Percentiles rank a stretch among this genome's conserved stretches.
phyloP scores from a whole-genome alignment of 192 early-diverging fungal genomes.

The Obelidium mucronatum region DNA sequence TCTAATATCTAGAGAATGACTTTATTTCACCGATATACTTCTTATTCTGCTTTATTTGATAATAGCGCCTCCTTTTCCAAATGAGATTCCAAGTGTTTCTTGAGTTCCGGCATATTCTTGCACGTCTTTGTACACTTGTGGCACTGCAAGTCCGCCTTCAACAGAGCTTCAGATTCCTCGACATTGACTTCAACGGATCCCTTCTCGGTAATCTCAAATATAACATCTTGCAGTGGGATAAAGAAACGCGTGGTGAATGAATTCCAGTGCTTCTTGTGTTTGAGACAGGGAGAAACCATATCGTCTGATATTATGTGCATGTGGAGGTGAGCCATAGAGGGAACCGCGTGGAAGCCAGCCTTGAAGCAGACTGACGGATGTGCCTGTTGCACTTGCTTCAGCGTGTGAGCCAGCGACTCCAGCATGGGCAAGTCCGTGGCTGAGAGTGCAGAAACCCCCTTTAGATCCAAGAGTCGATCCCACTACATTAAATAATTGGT shows the following conservation, averaged over 20 bases:
- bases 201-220: conserved; percentile 38
- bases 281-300: conserved; percentile 56
- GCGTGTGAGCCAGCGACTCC: conserved; percentile 36
- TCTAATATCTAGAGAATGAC: too few relatives aligned
- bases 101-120: conserved; percentile 56
- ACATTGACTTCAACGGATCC: conserved; percentile 47
- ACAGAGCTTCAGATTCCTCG: conserved; percentile 36
- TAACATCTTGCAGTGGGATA: conserved; percentile 47
- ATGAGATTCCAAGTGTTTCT: conserved; percentile 49
- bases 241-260: conserved; percentile 72
- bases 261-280: conserved; percentile 70
- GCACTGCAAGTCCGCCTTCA: conserved; percentile 57
- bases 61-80: neutral
- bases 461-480: too few relatives aligned
- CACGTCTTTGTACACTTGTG: conserved; percentile 52
- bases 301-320: conserved; percentile 72
- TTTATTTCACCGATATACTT: too few relatives aligned
- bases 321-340: conserved; percentile 68
- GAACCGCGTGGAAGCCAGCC: conserved; percentile 68
- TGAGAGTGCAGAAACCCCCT: conserved; percentile 23
- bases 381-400: conserved; percentile 15
- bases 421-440: conserved; percentile 45
- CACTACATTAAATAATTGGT: too few relatives aligned
- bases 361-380: conserved; percentile 48
- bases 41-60: too few relatives aligned